A percentile compares a stretch with the other conserved stretches of the same genome.
These are phyloP conservation scores for Triticum monococcum DNA, from an alignment of 176 grass and related monocot genomes.

Conservation along the genomic window DNA sequence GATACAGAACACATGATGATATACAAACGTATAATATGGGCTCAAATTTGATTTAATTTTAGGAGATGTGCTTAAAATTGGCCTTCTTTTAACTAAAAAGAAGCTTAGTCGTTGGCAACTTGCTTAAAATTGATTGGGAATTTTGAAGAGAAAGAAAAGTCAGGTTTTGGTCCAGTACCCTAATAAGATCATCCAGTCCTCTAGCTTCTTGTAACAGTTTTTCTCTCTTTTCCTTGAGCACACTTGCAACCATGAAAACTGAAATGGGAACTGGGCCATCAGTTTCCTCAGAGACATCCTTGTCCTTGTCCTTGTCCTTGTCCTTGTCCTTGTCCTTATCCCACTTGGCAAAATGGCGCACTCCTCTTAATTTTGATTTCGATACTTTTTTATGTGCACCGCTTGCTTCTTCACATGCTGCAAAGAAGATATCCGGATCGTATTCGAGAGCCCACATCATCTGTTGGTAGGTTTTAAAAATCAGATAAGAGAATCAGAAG, in stretches of 20 bases:
- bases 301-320: constrained; percentile 64
- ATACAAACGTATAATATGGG: neutral
- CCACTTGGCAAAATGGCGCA: constrained; percentile 86
- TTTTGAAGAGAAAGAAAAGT: neutral
- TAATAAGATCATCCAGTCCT: constrained; percentile 93
- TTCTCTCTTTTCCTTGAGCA: constrained; percentile 96
- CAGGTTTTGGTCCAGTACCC: constrained; percentile 38
- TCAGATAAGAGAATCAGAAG: constrained; percentile 18
- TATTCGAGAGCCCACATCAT: constrained; percentile 99
- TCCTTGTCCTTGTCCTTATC: constrained; percentile 62
- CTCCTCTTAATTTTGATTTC: constrained; percentile 72
- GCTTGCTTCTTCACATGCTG: constrained; percentile 75
- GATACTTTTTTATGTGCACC: constrained; percentile 66
- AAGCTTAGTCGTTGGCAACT: neutral
- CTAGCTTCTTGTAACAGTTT: constrained; percentile 85
- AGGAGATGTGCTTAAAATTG: neutral
- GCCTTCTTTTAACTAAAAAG: neutral
- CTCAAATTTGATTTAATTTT: neutral
- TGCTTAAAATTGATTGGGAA: neutral
- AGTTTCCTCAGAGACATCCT: constrained; percentile 37
- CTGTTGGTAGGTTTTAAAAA: constrained; percentile 49
- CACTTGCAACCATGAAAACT: constrained; percentile 98
- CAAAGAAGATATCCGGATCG: constrained; percentile 84
- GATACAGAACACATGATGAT: neutral
- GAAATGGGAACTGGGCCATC: constrained; percentile 94